Percentiles rank a stretch among this genome's conserved stretches.
These are phyloP conservation scores for Geotrichum fermentans DNA, from an alignment of 1,139 yeast genomes.

Conservation along the genomic window DNA sequence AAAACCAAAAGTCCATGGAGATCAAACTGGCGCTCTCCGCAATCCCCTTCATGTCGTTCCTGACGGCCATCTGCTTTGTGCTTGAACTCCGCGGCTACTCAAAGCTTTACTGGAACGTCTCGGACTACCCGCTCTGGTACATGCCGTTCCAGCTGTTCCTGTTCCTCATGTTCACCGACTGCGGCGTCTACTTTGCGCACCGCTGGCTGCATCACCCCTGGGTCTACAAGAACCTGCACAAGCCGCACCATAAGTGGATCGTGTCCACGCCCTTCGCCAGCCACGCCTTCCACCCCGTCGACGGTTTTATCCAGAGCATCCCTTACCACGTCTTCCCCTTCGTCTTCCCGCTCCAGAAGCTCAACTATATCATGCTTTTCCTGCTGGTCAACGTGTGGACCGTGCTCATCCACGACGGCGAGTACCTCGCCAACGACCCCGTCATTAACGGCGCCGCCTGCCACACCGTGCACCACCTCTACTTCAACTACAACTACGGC, in stretches of 20 bases:
- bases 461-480: constrained; percentile 93
- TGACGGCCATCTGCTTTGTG: constrained; percentile 87
- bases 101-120: constrained; percentile 60
- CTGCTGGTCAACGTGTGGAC: constrained; percentile 96
- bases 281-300: constrained; percentile 98
- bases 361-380: constrained; percentile 73
- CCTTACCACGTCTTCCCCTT: constrained; percentile 92
- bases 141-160: constrained; percentile 61
- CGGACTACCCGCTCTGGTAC: constrained; percentile 63
- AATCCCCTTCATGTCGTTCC: constrained; percentile 80
- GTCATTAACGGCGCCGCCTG: constrained; percentile 96
- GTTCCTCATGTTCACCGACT: constrained; percentile 87
- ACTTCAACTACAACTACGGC: constrained; percentile 95
- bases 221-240: constrained; percentile 80
- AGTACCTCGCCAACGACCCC: constrained; percentile 88
- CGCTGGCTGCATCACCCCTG: constrained; percentile 89
- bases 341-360: constrained; percentile 85
- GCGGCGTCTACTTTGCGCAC: constrained; percentile 85
- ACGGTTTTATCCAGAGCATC: constrained; percentile 86
- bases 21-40: constrained; percentile 71
- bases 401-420: constrained; percentile 97
- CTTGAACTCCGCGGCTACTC: constrained; percentile 82
- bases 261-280: constrained; percentile 98
- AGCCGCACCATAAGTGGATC: constrained; percentile 98
- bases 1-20: constrained; percentile 84